Base-by-base conservation (phyloP, 345 rosid genomes). In the Camelina sativa region DNA sequence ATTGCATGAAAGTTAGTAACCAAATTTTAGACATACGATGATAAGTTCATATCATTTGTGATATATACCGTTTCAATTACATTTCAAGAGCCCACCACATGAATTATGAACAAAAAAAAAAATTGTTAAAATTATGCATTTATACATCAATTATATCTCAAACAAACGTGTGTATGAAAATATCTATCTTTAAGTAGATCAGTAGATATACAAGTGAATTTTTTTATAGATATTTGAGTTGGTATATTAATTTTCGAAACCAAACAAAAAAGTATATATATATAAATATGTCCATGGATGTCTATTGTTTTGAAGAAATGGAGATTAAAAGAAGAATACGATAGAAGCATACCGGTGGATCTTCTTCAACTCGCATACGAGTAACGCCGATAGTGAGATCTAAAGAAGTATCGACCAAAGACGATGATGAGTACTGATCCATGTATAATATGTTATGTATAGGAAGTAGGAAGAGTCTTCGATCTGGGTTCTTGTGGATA, bases 351-450 rank as follows among this genome's bases (percentile, higher is more conserved):
- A 85, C 87, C 81, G 77, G 62, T 16, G 81, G 56, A 19, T 82
- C 84, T 56, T 83, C 84, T 7, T 75, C 52, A 51, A 80, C 66
- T 25, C 80, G 82, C 13, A 80, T 68, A 6, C 84, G 82, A 62
- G 76, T 78, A 54, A 80, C 62, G 8, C 81, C 79, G 17, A 78
- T 75, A 17, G 81, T 81, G 54, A 90, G 96, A 84, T 87, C 87
- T 69, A 89, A 56, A 2, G 89, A 85, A 72, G 92, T 86, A 59
- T 85, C 80, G 7, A 82, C 74, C 71, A 74, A 81, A 69, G 80
- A 74, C 1, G 88, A 76, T 65, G 88, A 76, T 65, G 88, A 76
- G 32, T 69, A 79, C 16, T 65, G 76, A 67, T 81, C 88, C 95
- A 89, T 89, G 58, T 71, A 16, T 10, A 1, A 3, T 28, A 28